Conservation (phyloP, 176 grass and related monocot species). For the Tillandsia fasciculata region DNA sequence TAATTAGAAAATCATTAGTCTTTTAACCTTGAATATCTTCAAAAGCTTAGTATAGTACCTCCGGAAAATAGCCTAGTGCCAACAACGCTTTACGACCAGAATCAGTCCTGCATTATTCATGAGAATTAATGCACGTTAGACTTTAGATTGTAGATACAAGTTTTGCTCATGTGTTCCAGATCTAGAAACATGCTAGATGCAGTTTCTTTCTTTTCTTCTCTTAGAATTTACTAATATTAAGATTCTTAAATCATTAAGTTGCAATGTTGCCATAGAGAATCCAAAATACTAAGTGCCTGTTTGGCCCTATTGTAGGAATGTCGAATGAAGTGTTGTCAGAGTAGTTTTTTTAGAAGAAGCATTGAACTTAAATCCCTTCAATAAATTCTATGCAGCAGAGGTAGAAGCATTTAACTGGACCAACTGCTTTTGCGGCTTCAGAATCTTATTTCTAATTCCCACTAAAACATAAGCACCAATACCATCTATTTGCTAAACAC, state of each 20-base stretch:
- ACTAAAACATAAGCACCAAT: too few relatives aligned
- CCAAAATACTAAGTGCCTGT: not conserved
- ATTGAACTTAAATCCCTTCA: too few relatives aligned
- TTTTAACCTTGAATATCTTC: not conserved
- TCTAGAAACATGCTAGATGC: not conserved
- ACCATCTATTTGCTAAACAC: too few relatives aligned
- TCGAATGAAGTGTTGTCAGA: too few relatives aligned
- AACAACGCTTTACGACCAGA: constrained; percentile 88
- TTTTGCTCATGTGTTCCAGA: not conserved
- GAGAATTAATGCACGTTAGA: constrained; percentile 13
- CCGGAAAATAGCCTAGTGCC: constrained; percentile 63
- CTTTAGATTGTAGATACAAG: not conserved
- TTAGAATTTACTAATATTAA: not conserved
- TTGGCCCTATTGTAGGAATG: too few relatives aligned
- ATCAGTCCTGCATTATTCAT: constrained; percentile 58
- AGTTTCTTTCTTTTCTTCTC: not conserved
- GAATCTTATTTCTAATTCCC: too few relatives aligned
- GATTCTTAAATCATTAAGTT: not conserved
- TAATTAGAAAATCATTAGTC: not conserved
- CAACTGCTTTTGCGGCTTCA: too few relatives aligned
- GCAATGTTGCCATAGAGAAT: not conserved
- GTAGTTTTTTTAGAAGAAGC: too few relatives aligned
- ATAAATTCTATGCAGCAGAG: too few relatives aligned
- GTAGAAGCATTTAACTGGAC: too few relatives aligned
- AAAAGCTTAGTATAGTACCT: constrained; percentile 35